A percentile compares a stretch with the other conserved stretches of the same genome.
These are phyloP conservation scores for Sequoiadendron giganteum DNA, from an alignment of 75 land plant species.

Conservation along the genomic window DNA sequence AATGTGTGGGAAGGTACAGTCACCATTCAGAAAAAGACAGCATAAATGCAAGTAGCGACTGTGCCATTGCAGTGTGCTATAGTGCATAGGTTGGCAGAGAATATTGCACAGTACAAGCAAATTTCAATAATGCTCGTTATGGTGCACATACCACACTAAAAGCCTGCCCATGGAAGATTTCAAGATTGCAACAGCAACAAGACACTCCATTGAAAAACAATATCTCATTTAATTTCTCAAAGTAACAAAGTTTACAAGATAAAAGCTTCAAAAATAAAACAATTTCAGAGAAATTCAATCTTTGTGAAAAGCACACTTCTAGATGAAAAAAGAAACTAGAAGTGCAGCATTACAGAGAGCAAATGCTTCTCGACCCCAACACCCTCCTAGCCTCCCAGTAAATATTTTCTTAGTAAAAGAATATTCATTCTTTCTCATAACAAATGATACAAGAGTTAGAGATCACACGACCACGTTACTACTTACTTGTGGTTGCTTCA, in stretches of 20 bases:
- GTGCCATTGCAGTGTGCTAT: background rate
- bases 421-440: background rate
- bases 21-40: background rate
- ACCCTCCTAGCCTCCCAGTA: background rate
- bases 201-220: background rate
- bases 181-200: background rate
- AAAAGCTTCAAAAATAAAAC: background rate
- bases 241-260: background rate
- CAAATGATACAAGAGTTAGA: background rate
- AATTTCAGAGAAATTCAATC: background rate
- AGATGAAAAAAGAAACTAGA: background rate
- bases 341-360: background rate
- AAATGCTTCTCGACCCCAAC: background rate
- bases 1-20: background rate
- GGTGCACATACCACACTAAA: background rate
- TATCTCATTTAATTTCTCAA: background rate
- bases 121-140: background rate
- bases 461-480: background rate
- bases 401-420: background rate
- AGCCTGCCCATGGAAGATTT: background rate
- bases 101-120: background rate
- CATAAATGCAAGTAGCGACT: background rate
- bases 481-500: conserved; percentile 14
- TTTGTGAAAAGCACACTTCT: background rate
- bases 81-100: background rate